Conservation (phyloP, 2,329 filamentous ascomycete genomes). For the Zelopaecilomyces penicillatus region DNA sequence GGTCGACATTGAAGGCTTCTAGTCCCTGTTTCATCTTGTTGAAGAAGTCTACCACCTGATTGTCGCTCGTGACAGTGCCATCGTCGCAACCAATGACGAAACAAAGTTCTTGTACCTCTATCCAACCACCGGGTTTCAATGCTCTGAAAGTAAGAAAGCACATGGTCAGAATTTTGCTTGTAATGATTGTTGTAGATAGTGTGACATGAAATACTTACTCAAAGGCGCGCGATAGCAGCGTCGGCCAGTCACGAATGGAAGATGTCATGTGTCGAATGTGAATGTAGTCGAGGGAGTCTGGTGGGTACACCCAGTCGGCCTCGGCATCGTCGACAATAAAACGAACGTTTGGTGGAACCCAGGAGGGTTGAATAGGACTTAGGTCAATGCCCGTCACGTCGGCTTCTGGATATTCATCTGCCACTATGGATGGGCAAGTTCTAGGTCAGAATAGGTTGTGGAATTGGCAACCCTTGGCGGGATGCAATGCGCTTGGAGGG, state of each 20-base stretch:
- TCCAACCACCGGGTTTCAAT: slow-evolving; percentile 36
- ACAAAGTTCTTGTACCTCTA: slow-evolving; percentile 32
- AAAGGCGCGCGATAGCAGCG: slow-evolving; percentile 3
- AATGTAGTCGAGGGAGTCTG: slow-evolving; percentile 22
- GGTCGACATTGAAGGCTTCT: slow-evolving; percentile 21
- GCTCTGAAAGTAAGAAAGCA: slow-evolving; percentile 4
- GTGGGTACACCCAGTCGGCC: slow-evolving; percentile 34
- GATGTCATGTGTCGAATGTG: slow-evolving; percentile 23
- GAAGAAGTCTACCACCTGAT: slow-evolving; percentile 21
- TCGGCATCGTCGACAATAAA: slow-evolving; percentile 30
- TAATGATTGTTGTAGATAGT: too few species aligned
- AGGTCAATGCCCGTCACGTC: slow-evolving; percentile 32
- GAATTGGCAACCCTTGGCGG: slow-evolving; percentile 1
- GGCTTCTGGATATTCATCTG: slow-evolving; percentile 29
- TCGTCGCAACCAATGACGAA: slow-evolving; percentile 22
- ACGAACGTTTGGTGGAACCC: slow-evolving; percentile 25
- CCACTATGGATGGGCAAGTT: slow-evolving; percentile 15
- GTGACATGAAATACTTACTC: neutral
- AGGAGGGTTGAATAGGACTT: slow-evolving; percentile 27
- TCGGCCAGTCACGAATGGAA: slow-evolving; percentile 20
- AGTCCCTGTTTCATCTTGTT: slow-evolving; percentile 20
- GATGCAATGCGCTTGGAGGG: neutral
- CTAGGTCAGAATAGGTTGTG: neutral
- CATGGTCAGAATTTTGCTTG: too few species aligned
- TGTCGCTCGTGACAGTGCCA: slow-evolving; percentile 15